These are phyloP conservation scores for Immersiporthe knoxdaviesiana DNA, from an alignment of 2,329 filamentous ascomycete species.

Conservation along the genomic window DNA sequence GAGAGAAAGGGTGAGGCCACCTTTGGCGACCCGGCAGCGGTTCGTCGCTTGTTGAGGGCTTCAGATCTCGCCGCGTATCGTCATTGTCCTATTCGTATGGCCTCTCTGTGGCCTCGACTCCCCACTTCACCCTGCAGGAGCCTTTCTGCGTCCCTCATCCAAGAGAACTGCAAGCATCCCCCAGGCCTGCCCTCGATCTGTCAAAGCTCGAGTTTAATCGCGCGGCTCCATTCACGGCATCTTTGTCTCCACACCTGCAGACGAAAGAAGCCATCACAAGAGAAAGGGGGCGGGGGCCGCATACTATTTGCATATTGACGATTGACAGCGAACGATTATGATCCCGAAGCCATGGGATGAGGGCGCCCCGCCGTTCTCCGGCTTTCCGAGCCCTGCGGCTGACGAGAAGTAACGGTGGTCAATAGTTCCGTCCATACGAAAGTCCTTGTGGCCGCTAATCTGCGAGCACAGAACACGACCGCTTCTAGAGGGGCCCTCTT, in stretches of 20 bases:
- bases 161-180: background rate
- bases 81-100: background rate
- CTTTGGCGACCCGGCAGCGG: background rate
- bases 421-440: background rate
- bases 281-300: background rate
- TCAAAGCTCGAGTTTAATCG: background rate
- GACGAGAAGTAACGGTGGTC: background rate
- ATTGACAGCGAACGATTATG: background rate
- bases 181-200: background rate
- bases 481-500: background rate
- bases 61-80: background rate
- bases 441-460: background rate
- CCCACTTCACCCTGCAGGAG: background rate
- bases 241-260: slow-evolving; percentile 1
- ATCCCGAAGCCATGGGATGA: background rate
- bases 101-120: background rate
- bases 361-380: background rate
- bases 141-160: slow-evolving; percentile 1
- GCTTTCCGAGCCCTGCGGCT: background rate
- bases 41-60: background rate
- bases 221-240: slow-evolving; percentile 6
- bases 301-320: background rate
- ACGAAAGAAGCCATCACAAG: background rate
- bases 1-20: background rate
- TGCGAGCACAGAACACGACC: background rate